Conservation (phyloP, 192 early-diverging fungal species). For the Phycomyces blakesleeanus region DNA sequence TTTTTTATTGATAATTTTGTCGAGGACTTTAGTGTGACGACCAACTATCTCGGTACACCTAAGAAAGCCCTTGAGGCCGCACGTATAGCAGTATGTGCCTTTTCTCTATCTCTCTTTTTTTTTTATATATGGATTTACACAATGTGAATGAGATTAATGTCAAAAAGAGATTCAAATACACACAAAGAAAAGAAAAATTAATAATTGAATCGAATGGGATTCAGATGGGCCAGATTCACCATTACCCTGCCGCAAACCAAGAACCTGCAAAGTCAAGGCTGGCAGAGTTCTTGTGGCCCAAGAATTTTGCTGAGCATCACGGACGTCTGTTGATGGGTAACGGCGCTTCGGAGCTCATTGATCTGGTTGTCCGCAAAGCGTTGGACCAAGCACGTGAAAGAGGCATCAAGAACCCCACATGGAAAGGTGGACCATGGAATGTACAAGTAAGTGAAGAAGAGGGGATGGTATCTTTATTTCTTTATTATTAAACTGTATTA, state of each 20-base stretch:
- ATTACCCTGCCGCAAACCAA: conserved; percentile 90
- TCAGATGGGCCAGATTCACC: conserved; percentile 51
- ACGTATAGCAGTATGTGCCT: conserved; percentile 59
- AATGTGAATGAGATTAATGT: background rate
- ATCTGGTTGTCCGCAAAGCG: conserved; percentile 78
- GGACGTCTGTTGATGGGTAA: conserved; percentile 78
- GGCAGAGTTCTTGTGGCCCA: conserved; percentile 77
- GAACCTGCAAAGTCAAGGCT: conserved; percentile 84
- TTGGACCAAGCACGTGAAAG: conserved; percentile 6
- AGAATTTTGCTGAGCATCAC: conserved; percentile 48
- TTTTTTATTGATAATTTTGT: conserved; percentile 79
- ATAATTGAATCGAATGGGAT: background rate
- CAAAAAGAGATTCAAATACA: background rate
- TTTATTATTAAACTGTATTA: background rate
- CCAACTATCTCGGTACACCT: conserved; percentile 84
- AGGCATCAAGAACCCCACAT: conserved; percentile 56
- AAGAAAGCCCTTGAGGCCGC: conserved; percentile 69
- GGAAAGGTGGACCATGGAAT: conserved; percentile 83
- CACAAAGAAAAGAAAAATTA: background rate
- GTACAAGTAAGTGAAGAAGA: conserved; percentile 48
- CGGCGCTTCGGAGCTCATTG: conserved; percentile 88
- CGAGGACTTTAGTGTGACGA: conserved; percentile 90
- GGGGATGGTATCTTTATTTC: background rate
- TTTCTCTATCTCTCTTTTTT: background rate
- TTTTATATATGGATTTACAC: background rate